Evolutionary conservation across 805 yeast species (phyloP), one percentile per base, ranked within the genome.

Genomic region (Candida golubevii): DNA sequence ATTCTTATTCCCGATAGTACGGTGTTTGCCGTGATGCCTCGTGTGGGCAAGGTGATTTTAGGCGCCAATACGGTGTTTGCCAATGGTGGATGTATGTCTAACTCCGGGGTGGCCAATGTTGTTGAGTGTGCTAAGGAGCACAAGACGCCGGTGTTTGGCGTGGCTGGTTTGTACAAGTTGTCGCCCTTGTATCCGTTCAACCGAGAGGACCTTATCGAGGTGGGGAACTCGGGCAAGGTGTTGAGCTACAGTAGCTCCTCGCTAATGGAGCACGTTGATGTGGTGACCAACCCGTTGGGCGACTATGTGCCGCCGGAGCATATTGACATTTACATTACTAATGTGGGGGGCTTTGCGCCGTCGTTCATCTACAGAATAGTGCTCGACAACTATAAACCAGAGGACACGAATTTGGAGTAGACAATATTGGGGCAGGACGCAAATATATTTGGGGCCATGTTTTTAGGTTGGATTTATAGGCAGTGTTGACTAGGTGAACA

Each of bases 51-150:
- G 63, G 99, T 93, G 28, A 80, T 93, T 47, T 79, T 95, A 42
- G 97, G 98, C 33, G 85, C 98, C 6, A 78, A 86, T 49, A 81
- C 96, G 0, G 97, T 93, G 6, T 85, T 93, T 62, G 96, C 96
- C 42, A 93, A 93, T 60, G 99, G 99, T 48, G 97, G 98, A 9
- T 85, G 96, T 53, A 79, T 88, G 39, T 80, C 96, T 2, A 80
- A 85, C 26, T 80, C 95, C 1, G 99, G 99, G 42, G 96, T 87
- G 27, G 86, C 96, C 27, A 78, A 89, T 39, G 97, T 89, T 9
- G 90, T 95, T 54, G 96, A 90, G 66, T 87, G 96, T 67, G 99
- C 99, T 26, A 87, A 86, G 60, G 96, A 88, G 59, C 91, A 87
- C 63, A 79, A 81, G 60, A 91, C 97, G n/a, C 99, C 99, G 0